phyloP scores from a whole-genome alignment of 179 eudicot species.

The Spinacia oleracea region DNA sequence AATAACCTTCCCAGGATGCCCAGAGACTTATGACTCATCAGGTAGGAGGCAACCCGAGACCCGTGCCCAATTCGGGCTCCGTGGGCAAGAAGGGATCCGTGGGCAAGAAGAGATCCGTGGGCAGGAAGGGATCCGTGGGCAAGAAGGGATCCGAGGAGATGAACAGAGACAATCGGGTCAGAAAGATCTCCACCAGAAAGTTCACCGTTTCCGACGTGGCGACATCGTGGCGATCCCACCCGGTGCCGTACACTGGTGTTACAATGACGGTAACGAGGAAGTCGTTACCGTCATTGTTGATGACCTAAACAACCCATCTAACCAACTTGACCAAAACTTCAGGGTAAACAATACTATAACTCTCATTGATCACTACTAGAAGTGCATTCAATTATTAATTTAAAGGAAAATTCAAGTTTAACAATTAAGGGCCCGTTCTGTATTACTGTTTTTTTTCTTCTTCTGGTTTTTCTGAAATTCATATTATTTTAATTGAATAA shows the following conservation, averaged over 20 bases:
- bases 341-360: conserved; percentile 40
- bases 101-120: no score
- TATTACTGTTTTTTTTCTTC: no score
- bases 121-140: no score
- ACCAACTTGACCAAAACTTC: conserved; percentile 64
- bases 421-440: no score
- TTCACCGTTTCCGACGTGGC: conserved; percentile 56
- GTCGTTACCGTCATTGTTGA: conserved; percentile 47
- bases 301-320: conserved; percentile 67
- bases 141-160: conserved; percentile 15
- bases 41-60: no score
- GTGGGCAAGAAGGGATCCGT: no score
- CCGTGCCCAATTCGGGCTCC: no score
- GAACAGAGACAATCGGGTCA: conserved; percentile 20
- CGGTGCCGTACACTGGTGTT: conserved; percentile 67
- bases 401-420: neutral
- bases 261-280: conserved; percentile 65
- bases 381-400: neutral
- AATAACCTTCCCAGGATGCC: conserved; percentile 64
- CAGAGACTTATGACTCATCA: conserved; percentile 64
- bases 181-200: conserved; percentile 62
- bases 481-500: no score
- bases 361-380: neutral
- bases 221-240: conserved; percentile 68
- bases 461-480: no score